phyloP scores from a whole-genome alignment of 768 basidiomycete species.

The Psilocybe subaeruginosa region DNA sequence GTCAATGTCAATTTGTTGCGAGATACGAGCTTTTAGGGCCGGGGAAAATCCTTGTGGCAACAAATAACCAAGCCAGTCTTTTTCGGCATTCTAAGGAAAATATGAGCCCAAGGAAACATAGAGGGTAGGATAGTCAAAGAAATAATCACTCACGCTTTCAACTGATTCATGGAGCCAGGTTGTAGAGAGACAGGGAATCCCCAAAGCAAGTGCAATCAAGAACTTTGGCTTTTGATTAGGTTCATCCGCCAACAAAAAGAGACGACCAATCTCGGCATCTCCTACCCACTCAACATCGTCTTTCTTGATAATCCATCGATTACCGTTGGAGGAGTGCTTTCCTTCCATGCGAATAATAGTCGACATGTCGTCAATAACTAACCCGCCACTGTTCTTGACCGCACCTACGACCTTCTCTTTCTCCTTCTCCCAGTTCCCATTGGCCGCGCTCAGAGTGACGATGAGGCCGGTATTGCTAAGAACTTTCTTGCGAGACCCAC shows the following conservation, averaged over 20 bases:
- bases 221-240: slow-evolving; percentile 77
- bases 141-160: slow-evolving; percentile 26
- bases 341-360: slow-evolving; percentile 61
- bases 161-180: slow-evolving; percentile 54
- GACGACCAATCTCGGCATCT: slow-evolving; percentile 46
- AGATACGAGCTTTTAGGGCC: slow-evolving; percentile 32
- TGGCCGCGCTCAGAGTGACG: slow-evolving; percentile 50
- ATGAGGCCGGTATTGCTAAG: slow-evolving; percentile 59
- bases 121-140: not conserved
- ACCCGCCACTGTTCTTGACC: slow-evolving; percentile 56
- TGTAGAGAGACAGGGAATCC: slow-evolving; percentile 77
- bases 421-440: slow-evolving; percentile 37
- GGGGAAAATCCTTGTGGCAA: slow-evolving; percentile 60
- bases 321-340: slow-evolving; percentile 39
- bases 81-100: slow-evolving; percentile 33
- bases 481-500: slow-evolving; percentile 35
- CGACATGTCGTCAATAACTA: slow-evolving; percentile 65
- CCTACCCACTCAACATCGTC: slow-evolving; percentile 51
- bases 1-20: slow-evolving; percentile 50
- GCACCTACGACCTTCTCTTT: slow-evolving; percentile 44
- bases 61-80: slow-evolving; percentile 68
- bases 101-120: slow-evolving; percentile 1
- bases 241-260: slow-evolving; percentile 73
- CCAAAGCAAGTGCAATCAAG: slow-evolving; percentile 80
- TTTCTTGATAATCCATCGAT: slow-evolving; percentile 55